Evolutionary conservation across 2,329 filamentous ascomycete genomes (phyloP), one percentile per base, ranked within the genome.

Genomic region (Neurospora sp.): DNA sequence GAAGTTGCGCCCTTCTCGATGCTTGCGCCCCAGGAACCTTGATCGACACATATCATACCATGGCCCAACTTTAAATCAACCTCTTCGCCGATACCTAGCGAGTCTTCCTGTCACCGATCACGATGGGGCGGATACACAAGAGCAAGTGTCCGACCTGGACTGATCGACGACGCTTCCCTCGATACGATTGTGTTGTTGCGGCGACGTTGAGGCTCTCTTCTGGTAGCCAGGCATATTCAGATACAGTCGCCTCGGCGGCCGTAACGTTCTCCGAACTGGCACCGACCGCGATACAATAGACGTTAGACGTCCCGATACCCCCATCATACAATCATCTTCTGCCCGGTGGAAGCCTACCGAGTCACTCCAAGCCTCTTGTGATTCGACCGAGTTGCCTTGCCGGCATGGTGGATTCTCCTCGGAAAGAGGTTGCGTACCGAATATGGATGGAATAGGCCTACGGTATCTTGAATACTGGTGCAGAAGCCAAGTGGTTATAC

Each of bases 381-480:
- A 42, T 42, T n/a, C 17, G 8, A 6, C 40, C 4, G 17, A 9
- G 40, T n/a, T 42, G 40, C 40, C 9, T 1, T 9, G 40, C 28
- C 28, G 28, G 6, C 15, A 5, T 17, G 17, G 15, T 1, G 6
- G 15, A 42, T 42, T 42, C 15, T 42, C 5, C 11, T 42, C 1
- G 38, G 38, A n/a, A 9, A 5, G 40, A 42, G 40, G 7, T 42
- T 42, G 7, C 7, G 17, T 9, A n/a, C 15, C 40, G 15, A 15
- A 4, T 1, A n/a, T 42, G 6, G 40, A n/a, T 15, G 17, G 28
- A 28, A 28, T 28, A 28, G 28, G 28, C 28, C 40, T 9, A 23
- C n/a, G 11, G 19, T 15, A 3, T 1, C 11, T 13, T 3, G 0
- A 13, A 1, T 15, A 15, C 8, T 3, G 2, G 23, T 7, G 9